Evolutionary conservation across 768 basidiomycete genomes (phyloP).

Genomic region (Russula virescens): DNA sequence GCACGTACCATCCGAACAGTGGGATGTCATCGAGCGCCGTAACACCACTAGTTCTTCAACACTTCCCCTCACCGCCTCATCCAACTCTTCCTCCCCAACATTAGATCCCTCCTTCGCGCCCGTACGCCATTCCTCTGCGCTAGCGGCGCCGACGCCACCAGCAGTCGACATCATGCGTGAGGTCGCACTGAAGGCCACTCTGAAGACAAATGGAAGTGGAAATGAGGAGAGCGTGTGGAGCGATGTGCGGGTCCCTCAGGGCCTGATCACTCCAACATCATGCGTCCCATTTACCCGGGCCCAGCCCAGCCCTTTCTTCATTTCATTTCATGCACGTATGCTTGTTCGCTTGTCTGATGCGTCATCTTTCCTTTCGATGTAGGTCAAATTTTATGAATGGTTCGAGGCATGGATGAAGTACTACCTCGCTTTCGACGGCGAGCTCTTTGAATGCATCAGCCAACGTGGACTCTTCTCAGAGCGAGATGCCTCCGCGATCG

Average conservation of each 20-base stretch:
- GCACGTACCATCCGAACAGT: too few species aligned
- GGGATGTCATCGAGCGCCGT: too few species aligned
- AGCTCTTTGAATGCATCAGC: constrained; percentile 86
- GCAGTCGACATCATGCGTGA: constrained; percentile 48
- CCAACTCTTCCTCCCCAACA: constrained; percentile 3
- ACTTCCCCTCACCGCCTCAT: too few species aligned
- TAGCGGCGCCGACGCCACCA: too few species aligned
- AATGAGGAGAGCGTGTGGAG: constrained; percentile 85
- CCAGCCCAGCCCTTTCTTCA: constrained; percentile 6
- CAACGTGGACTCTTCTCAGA: constrained; percentile 90
- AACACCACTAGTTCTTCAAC: too few species aligned
- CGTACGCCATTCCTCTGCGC: too few species aligned
- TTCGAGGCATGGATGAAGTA: constrained; percentile 94
- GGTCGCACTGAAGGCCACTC: constrained; percentile 84
- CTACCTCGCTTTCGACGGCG: constrained; percentile 94
- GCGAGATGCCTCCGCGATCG: constrained; percentile 74
- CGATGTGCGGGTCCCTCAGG: constrained; percentile 91
- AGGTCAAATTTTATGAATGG: constrained; percentile 97
- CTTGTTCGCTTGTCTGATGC: not conserved
- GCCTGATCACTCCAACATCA: constrained; percentile 90
- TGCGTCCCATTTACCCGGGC: constrained; percentile 36
- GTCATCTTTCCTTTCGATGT: not conserved
- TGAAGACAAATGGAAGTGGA: constrained; percentile 93
- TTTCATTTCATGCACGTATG: not conserved
- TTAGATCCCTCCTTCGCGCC: not conserved